These are phyloP conservation scores for Candida maltosa DNA, from an alignment of 805 yeast genomes.

Conservation along the genomic window DNA sequence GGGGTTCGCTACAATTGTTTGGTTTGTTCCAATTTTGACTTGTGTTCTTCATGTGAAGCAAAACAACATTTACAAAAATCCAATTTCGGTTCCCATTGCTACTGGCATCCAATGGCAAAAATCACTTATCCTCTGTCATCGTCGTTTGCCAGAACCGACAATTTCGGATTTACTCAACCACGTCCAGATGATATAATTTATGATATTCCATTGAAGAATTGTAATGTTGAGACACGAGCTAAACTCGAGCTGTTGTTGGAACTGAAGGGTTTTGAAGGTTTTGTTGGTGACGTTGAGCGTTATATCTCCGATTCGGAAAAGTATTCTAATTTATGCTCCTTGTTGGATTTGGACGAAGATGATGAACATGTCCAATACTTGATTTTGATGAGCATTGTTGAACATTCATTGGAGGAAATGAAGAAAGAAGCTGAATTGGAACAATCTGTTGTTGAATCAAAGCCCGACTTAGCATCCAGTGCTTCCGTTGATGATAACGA, in stretches of 20 bases:
- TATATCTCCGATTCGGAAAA: conserved; percentile 20
- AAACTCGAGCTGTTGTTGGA: conserved; percentile 15
- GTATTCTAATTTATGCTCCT: conserved; percentile 17
- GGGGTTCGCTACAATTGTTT: conserved; percentile 52
- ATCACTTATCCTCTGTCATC: conserved; percentile 15
- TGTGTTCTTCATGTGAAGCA: conserved; percentile 40
- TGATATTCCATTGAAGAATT: conserved; percentile 24
- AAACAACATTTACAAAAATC: conserved; percentile 11
- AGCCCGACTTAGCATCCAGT: neutral
- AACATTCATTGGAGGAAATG: conserved; percentile 2
- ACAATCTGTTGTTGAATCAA: neutral
- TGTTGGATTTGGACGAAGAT: conserved; percentile 8
- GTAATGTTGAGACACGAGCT: conserved; percentile 12
- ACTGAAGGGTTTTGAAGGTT: conserved; percentile 14
- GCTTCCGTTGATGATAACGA: neutral
- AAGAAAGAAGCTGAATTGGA: neutral
- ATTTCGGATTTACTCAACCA: neutral
- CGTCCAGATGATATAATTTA: conserved; percentile 13
- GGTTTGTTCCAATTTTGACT: conserved; percentile 51
- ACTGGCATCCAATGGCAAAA: conserved; percentile 29
- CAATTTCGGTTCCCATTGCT: conserved; percentile 17
- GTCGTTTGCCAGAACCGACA: neutral
- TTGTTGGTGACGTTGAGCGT: conserved; percentile 14
- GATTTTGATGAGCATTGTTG: conserved; percentile 19
- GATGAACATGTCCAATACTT: conserved; percentile 22